Base-by-base conservation (phyloP, 257 asterid genomes). In the Nicotiana paniculata region DNA sequence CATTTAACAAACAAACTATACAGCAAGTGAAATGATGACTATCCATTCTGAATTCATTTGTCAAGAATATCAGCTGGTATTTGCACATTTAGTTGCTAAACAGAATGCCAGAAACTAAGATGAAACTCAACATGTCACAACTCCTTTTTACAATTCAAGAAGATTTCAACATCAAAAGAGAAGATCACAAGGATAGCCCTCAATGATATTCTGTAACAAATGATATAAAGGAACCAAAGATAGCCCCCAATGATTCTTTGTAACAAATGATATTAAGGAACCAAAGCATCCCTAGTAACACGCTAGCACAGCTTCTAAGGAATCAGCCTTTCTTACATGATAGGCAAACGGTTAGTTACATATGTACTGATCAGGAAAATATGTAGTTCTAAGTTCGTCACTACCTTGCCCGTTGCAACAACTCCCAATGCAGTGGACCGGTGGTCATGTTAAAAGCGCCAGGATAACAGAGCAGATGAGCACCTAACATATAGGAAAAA, bases 401-500 rank as follows among this genome's bases (percentile, higher is more conserved):
- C 86, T 89, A 94, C 98, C 98, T 90, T 55, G 98, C 97, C 84
- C 98, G 88, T 87, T 92, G 98, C 90, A 91, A 84, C 81, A 94
- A 82, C 83, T 94, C 98, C 98, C 98, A 92, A 82, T 92, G 98
- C 65, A 92, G 90, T 59, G 98, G 98, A 79, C 98, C 98, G 80
- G 96, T 94, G 63, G 98, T 92, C 98, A 92, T 94, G 94, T 94
- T 94, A 88, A 94, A 94, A 81, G 97, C 97, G 82, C 97, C 98
- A 78, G 98, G 98, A 86, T 91, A 92, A 86, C 98, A 92, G 68
- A 94, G 87, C 92, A 94, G 87, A 89, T 94, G 98, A 83, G 96
- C 98, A 79, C 97, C 98, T 94, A 88, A 61, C 69, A 82, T 76
- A 70, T 46, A 82, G 48, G 77, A 30, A 83, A 77, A 70, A 86